These are phyloP conservation scores for Rhizopogon vesiculosus DNA, from an alignment of 768 basidiomycete species.

Conservation along the genomic window DNA sequence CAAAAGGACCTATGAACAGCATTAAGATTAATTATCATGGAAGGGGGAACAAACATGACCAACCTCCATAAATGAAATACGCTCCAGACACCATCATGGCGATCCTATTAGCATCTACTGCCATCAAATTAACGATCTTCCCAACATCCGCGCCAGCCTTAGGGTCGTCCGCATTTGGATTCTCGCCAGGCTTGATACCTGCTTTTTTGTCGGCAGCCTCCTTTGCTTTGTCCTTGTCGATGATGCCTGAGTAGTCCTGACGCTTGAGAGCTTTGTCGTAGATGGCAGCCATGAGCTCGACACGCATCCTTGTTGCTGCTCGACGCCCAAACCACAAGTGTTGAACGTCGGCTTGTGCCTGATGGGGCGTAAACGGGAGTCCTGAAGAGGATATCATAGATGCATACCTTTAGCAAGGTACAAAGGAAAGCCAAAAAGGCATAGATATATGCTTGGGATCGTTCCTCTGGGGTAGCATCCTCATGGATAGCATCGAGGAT, in stretches of 20 bases:
- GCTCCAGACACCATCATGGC: slow-evolving; percentile 48
- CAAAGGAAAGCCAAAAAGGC: slow-evolving; percentile 71
- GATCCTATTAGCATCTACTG: slow-evolving; percentile 66
- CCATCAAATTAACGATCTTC: slow-evolving; percentile 89
- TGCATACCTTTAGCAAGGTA: slow-evolving; percentile 28
- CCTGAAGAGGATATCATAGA: not conserved
- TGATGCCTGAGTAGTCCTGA: slow-evolving; percentile 77
- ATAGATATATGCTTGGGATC: slow-evolving; percentile 67
- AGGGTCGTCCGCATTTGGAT: slow-evolving; percentile 37
- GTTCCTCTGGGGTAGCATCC: slow-evolving; percentile 42
- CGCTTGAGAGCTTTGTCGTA: slow-evolving; percentile 87
- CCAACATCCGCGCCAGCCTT: slow-evolving; percentile 82
- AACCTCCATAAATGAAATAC: slow-evolving; percentile 69
- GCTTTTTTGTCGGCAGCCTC: slow-evolving; percentile 18
- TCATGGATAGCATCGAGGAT: slow-evolving; percentile 59
- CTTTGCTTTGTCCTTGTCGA: slow-evolving; percentile 43
- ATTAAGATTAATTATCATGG: not conserved
- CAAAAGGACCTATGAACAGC: slow-evolving; percentile 54
- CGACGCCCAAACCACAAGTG: slow-evolving; percentile 81
- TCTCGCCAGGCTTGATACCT: slow-evolving; percentile 17
- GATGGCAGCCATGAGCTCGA: slow-evolving; percentile 79
- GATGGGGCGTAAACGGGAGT: not conserved
- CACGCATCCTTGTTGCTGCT: slow-evolving; percentile 66
- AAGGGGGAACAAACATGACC: slow-evolving; percentile 7
- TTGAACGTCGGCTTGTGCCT: slow-evolving; percentile 65